Percentiles rank a stretch among this genome's conserved stretches.
Evolutionary conservation across 768 basidiomycete genomes (phyloP).

Genomic region (Russula brevipes): DNA sequence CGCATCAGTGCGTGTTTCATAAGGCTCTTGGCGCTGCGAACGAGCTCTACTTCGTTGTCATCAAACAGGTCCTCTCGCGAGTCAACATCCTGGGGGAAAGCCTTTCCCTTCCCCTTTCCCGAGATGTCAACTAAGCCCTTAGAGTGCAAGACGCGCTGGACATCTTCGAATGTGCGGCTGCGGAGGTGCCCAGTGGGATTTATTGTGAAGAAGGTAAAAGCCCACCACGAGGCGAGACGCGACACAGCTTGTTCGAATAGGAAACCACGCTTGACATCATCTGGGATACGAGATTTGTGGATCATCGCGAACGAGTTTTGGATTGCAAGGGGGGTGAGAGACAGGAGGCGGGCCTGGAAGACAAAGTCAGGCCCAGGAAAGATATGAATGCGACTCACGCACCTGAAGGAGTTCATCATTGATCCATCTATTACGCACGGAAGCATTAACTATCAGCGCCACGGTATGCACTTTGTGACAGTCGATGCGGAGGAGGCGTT

Average conservation of each 20-base stretch:
- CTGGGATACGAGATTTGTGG: slow-evolving; percentile 75
- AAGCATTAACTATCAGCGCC: slow-evolving; percentile 68
- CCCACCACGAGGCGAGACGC: slow-evolving; percentile 83
- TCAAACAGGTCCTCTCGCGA: slow-evolving; percentile 40
- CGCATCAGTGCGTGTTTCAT: slow-evolving; percentile 89
- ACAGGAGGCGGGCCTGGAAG: slow-evolving; percentile 80
- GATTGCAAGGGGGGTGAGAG: slow-evolving; percentile 72
- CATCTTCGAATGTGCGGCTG: slow-evolving; percentile 71
- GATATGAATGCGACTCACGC: slow-evolving; percentile 27
- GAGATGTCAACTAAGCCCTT: slow-evolving; percentile 16
- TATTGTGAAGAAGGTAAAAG: slow-evolving; percentile 60
- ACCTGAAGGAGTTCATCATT: slow-evolving; percentile 84
- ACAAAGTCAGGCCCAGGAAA: slow-evolving; percentile 14
- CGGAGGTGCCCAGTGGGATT: slow-evolving; percentile 60
- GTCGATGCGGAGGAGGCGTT: slow-evolving; percentile 69
- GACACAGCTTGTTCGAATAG: slow-evolving; percentile 80
- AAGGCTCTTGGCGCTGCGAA: slow-evolving; percentile 75
- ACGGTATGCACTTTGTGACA: slow-evolving; percentile 90
- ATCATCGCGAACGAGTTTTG: slow-evolving; percentile 80
- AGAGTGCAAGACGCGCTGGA: slow-evolving; percentile 37
- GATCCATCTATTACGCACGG: slow-evolving; percentile 74
- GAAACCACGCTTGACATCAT: slow-evolving; percentile 73
- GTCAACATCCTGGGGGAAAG: slow-evolving; percentile 11
- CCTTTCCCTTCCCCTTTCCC: slow-evolving; percentile 22
- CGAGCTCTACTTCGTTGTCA: slow-evolving; percentile 50